Evolutionary conservation across 495 filamentous ascomycete genomes (phyloP), one percentile per base, ranked within the genome.

Genomic region (Daldinia grandis): DNA sequence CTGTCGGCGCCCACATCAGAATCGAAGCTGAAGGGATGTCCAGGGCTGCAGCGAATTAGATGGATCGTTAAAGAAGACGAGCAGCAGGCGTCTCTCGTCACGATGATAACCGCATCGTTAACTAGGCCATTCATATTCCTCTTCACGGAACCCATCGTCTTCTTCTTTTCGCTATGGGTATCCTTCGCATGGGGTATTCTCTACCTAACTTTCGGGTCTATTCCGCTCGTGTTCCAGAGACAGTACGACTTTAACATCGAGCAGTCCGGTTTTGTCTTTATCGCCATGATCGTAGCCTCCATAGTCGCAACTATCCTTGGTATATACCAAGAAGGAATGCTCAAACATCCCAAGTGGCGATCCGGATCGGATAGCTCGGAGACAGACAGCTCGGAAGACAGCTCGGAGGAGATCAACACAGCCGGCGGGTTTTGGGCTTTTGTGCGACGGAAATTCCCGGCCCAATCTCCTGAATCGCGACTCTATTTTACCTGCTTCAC

Each of bases 91-190:
- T 91, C 87, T 5, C 69, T 97, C 38, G 72, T 68, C 10, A 87
- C 86, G 68, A 93, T 95, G 89, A 90, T 97, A 59, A 81, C 83
- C 28, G 87, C 93, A 27, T 95, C 93, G 0, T 79, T 92, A 24
- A 91, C 88, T 53, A 86, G 93, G 14, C 94, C 94, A 5, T 97
- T 98, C 79, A 87, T 92, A 64, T 84, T 98, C 31, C 89, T 98
- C 24, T 81, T 92, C 72, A 97, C 93, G 10, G 95, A 98, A 72
- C 92, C 94, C 0, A 93, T 97, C 12, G 93, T 98, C 19, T 97
- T 97, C 81, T 97, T 91, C 82, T 98, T 97, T 79, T 94, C 91
- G 24, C 81, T 96, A 14, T 98, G 95, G 95, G 88, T 92, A 4
- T 84, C 93, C 6, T 97, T 98, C 78, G 89, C 88, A 55, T 98